These are phyloP conservation scores for Fraxinus xanthoxyloides DNA, from an alignment of 305 asterid species.

Conservation along the genomic window DNA sequence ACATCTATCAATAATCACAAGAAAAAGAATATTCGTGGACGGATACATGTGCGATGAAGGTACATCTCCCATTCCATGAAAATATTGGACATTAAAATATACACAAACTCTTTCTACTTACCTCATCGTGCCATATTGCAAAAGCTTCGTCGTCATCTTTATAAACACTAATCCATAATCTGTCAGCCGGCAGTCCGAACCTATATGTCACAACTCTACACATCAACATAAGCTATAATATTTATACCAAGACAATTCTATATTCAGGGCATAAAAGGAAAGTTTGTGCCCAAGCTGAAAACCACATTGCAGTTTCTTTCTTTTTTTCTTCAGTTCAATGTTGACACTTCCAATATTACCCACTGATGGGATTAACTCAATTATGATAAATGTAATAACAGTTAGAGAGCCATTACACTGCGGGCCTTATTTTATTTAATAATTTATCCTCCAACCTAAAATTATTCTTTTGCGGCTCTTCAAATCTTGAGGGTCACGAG, in stretches of 20 bases:
- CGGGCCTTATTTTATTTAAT: neutral
- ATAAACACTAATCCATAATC: constrained; percentile 84
- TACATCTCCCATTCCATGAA: neutral
- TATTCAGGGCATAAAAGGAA: constrained; percentile 10
- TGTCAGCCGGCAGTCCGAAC: constrained; percentile 74
- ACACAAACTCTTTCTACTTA: constrained; percentile 20
- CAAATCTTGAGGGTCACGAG: neutral
- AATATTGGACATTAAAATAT: constrained; percentile 9
- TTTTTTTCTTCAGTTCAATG: neutral
- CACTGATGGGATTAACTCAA: neutral
- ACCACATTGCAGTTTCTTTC: neutral
- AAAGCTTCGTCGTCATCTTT: constrained; percentile 82
- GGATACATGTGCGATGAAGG: neutral
- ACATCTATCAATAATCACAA: constrained; percentile 1
- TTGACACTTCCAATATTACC: neutral
- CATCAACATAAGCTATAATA: neutral
- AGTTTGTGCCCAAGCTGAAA: neutral
- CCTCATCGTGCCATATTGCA: constrained; percentile 89
- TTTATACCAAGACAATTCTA: neutral
- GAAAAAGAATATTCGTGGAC: neutral
- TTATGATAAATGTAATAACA: neutral
- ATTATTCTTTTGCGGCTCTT: neutral
- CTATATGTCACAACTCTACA: constrained; percentile 34
- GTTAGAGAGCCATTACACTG: neutral
- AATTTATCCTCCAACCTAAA: neutral